Base-by-base conservation (phyloP, 768 basidiomycete genomes). In the Tricholomella constricta region DNA sequence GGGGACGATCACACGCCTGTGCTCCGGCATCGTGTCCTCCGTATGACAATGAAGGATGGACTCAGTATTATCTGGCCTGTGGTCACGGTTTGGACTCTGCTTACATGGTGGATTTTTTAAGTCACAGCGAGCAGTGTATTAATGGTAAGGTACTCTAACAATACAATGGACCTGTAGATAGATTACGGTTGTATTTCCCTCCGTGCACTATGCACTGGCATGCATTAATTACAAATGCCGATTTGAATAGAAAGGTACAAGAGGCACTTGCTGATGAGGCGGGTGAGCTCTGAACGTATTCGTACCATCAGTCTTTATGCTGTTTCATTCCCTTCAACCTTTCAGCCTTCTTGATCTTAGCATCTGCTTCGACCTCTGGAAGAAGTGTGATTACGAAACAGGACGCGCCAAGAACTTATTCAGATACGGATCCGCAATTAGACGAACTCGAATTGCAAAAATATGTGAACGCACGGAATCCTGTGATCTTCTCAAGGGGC, bases 401-500 rank as follows among this genome's bases (percentile, higher is more conserved):
- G 43, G 46, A 44, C 17, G 52, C 47, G 11, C 63, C 63, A 36
- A 65, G 58, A 11, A 65, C 63, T 62, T 43, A 20, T 8, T 19
- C 34, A 15, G 36, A 26, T 11, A 36, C 19, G 34, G 26, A 47
- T 27, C 17, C 14, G 41, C 12, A 37, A 46, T 31, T 19, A 20
- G 35, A 12, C 10, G 29, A 17, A 29, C 20, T 22, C 5, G 42
- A 23, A 25, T 22, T 27, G 19, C 4, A 57, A 9, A 29, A 45
- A 19, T 6, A 34, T 17, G 37, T 37, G 27, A 31, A 84, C 91
- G 65, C 64, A 95, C 94, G 35, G 54, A 87, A 89, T 11, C 96
- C 96, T 2, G 87, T 84, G 29, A 91, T 55, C 72, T 98, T 98
- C 74, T 98, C 96, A 11, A 78, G 69, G 0, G 92, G 91, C 3